Percentiles rank a stretch among this genome's conserved stretches.
Evolutionary conservation across 2,329 filamentous ascomycete species (phyloP).

Genomic region (Cercospora zeina): DNA sequence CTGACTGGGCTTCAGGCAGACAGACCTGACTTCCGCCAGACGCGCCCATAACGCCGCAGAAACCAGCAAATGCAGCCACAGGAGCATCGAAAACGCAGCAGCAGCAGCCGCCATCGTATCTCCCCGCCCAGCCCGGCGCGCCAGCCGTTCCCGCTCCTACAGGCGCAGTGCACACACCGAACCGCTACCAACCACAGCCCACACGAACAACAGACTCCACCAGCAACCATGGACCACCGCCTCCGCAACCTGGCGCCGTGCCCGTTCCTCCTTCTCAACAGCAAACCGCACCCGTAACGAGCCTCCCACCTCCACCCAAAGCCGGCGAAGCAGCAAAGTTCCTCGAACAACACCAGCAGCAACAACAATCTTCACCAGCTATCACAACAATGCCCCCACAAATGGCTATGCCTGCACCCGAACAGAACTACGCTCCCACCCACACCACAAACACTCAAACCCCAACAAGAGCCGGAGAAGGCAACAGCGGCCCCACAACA

Average conservation of each 20-base stretch:
- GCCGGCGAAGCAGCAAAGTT: conserved; percentile 37
- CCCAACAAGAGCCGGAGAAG: conserved; percentile 20
- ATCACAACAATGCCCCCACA: conserved; percentile 43
- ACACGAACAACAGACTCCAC: conserved; percentile 28
- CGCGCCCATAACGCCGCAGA: conserved; percentile 48
- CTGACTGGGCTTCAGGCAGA: not conserved
- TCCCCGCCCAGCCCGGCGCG: conserved; percentile 37
- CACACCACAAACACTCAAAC: conserved; percentile 40
- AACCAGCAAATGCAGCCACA: conserved; percentile 34
- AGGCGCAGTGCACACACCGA: conserved; percentile 33
- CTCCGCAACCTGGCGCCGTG: conserved; percentile 48
- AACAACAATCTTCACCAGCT: conserved; percentile 19
- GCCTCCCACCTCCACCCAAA: conserved; percentile 46
- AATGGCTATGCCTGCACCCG: conserved; percentile 44
- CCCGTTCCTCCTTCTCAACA: conserved; percentile 38
- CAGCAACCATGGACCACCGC: conserved; percentile 41
- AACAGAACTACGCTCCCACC: conserved; percentile 43
- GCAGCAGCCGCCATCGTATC: conserved; percentile 31
- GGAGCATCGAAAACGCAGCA: conserved; percentile 32
- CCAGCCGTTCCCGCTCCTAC: conserved; percentile 39
- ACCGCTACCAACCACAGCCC: conserved; percentile 31
- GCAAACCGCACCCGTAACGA: conserved; percentile 30
- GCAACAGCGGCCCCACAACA: conserved; percentile 40
- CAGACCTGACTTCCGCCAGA: conserved; percentile 30
- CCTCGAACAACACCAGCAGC: conserved; percentile 24